phyloP scores from a whole-genome alignment of 495 filamentous ascomycete species.

The Penicillium parvum region DNA sequence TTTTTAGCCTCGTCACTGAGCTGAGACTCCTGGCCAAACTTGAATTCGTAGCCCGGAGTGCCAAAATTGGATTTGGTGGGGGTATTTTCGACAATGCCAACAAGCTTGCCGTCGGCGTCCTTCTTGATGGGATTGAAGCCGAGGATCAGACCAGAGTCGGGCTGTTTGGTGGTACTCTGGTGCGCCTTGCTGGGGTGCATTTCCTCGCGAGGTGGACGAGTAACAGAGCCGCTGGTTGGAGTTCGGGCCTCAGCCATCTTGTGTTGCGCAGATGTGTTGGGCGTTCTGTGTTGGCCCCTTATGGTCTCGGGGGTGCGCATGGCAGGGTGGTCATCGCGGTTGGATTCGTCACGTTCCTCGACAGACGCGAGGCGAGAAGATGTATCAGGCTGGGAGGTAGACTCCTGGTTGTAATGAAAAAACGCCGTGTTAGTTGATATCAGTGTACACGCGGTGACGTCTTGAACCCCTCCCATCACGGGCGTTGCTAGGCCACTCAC shows the following conservation, averaged over 20 bases:
- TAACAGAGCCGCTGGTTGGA: slow-evolving; percentile 34
- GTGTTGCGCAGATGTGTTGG: slow-evolving; percentile 9
- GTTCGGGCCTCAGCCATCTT: slow-evolving; percentile 43
- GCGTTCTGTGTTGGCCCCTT: slow-evolving; percentile 16
- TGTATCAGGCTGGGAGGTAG: slow-evolving; percentile 11
- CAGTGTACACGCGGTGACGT: neutral
- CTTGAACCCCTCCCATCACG: slow-evolving; percentile 9
- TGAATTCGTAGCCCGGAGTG: slow-evolving; percentile 72
- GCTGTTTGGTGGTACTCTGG: slow-evolving; percentile 62
- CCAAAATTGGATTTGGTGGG: slow-evolving; percentile 46
- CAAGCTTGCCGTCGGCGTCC: slow-evolving; percentile 36
- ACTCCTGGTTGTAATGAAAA: slow-evolving; percentile 5
- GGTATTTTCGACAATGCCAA: slow-evolving; percentile 29
- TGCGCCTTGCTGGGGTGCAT: slow-evolving; percentile 78
- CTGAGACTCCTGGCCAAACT: slow-evolving; percentile 54
- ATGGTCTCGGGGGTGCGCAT: slow-evolving; percentile 21
- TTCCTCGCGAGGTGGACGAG: slow-evolving; percentile 55
- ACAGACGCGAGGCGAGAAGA: slow-evolving; percentile 28
- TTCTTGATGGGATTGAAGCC: slow-evolving; percentile 62
- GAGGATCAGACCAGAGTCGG: slow-evolving; percentile 60
- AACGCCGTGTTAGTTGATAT: slow-evolving; percentile 3
- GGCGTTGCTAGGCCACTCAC: slow-evolving; percentile 27
- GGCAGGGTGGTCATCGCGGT: slow-evolving; percentile 7
- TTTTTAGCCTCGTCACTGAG: slow-evolving; percentile 69
- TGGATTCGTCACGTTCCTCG: slow-evolving; percentile 37